Base-by-base conservation (phyloP, 306 rosid genomes). In the Inga leiocalycina region DNA sequence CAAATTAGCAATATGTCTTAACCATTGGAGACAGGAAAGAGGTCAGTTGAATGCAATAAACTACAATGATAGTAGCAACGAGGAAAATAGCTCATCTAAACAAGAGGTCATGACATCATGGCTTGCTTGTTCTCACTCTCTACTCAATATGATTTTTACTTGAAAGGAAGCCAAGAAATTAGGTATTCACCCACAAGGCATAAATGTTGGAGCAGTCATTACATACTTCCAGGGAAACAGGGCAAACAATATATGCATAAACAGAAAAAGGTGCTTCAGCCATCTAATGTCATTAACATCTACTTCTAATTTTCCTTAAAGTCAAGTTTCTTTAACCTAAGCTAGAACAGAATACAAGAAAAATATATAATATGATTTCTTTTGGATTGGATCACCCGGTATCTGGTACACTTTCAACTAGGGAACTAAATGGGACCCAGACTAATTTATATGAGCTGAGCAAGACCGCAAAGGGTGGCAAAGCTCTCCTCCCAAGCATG, bases 251-350 rank as follows among this genome's bases (percentile, higher is more conserved):
- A 66, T 61, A 65, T 64, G 72, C 71, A 80, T 45, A n/a, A 30
- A 74, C 66, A 20, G 17, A 66, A 52, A 39, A 85, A 75, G 34
- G 64, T 65, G 67, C 62, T 12, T 66, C 68, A 48, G 84, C 32
- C 32, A 71, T 71, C 35, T 65, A 74, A 75, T 20, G 61, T 19
- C 14, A 74, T 4, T 71, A 27, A 32, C 45, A 62, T 81, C 8
- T 32, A 24, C 17, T 7, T 69, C 39, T 14, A 49, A 49, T 49
- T 54, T 57, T 46, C 11, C 5, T 22, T 35, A 74, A 20, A 62
- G 20, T 7, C 14, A 61, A 13, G 59, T 66, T 62, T 80, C 22
- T 70, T 86, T 34, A 20, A 39, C 77, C 71, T 17, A 74, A 81
- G 61, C 57, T 74, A 65, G 39, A 22, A 52, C 16, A 70, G 3